Evolutionary conservation across 345 rosid species (phyloP).

Genomic region (Rhodamnia argentea): DNA sequence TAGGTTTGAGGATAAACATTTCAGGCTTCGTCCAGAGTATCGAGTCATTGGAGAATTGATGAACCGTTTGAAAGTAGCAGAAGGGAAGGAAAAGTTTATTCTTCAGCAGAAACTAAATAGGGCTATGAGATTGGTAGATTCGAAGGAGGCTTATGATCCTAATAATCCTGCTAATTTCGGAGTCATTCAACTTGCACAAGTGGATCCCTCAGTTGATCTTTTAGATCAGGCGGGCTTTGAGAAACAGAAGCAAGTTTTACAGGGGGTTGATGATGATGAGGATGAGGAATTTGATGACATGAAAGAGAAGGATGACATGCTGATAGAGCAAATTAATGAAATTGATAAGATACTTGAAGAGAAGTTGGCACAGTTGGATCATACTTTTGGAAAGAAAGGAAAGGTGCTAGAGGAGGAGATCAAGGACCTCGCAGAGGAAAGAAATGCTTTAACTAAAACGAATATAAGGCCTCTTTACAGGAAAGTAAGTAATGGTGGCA

Average conservation of each 20-base stretch:
- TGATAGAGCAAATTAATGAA: constrained; percentile 63
- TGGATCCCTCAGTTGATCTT: constrained; percentile 18
- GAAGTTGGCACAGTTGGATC: constrained; percentile 77
- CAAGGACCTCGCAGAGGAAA: constrained; percentile 83
- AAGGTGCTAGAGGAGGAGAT: constrained; percentile 89
- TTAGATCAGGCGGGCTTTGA: constrained; percentile 25
- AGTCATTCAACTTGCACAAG: constrained; percentile 37
- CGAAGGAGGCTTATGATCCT: constrained; percentile 92
- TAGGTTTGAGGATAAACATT: constrained; percentile 80
- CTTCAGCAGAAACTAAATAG: constrained; percentile 83
- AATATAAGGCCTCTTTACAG: constrained; percentile 73
- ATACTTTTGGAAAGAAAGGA: constrained; percentile 91
- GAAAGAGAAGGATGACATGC: constrained; percentile 75
- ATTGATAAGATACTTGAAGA: constrained; percentile 79
- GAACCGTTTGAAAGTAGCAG: constrained; percentile 64
- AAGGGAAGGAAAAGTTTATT: constrained; percentile 83
- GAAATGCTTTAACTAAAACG: constrained; percentile 85
- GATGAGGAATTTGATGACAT: constrained; percentile 91
- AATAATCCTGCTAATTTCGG: constrained; percentile 76
- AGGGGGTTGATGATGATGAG: constrained; percentile 26
- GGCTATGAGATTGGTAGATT: constrained; percentile 74
- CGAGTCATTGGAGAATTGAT: constrained; percentile 89
- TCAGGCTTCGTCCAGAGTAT: constrained; percentile 59
- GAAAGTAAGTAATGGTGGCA: constrained; percentile 35
- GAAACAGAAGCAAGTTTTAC: constrained; percentile 17